Percentiles rank a stretch among this genome's conserved stretches.
Evolutionary conservation across 495 filamentous ascomycete species (phyloP).

Genomic region (Tetracladium marchalianum): DNA sequence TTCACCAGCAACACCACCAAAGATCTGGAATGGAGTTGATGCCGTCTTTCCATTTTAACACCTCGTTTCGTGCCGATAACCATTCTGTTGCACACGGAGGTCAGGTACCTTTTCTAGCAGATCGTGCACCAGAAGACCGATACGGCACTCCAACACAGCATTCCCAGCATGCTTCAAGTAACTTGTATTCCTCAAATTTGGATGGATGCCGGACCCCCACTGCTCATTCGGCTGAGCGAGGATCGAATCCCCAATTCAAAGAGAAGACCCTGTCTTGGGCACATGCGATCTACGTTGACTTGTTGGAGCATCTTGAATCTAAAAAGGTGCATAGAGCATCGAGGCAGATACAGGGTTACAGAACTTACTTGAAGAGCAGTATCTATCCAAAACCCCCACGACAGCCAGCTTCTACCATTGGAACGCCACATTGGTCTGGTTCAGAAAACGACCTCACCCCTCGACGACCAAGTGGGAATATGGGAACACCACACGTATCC

Average conservation of each 20-base stretch:
- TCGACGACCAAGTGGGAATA: not conserved
- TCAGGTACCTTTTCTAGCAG: not conserved
- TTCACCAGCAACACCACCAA: not conserved
- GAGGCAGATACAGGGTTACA: conserved; percentile 29
- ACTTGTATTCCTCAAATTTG: not conserved
- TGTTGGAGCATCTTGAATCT: conserved; percentile 61
- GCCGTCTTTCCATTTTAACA: not conserved
- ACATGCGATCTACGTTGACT: conserved; percentile 78
- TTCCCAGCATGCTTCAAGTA: not conserved
- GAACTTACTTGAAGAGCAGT: conserved; percentile 37
- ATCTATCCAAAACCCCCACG: conserved; percentile 58
- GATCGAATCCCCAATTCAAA: conserved; percentile 46
- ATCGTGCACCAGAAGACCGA: not conserved
- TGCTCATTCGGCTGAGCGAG: conserved; percentile 6
- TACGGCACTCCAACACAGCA: not conserved
- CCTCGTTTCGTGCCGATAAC: not conserved
- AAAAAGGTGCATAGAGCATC: conserved; percentile 37
- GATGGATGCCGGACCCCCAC: conserved; percentile 11
- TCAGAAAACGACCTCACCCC: not conserved
- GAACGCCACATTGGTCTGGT: conserved; percentile 5
- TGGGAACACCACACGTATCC: not conserved
- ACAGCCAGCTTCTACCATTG: conserved; percentile 28
- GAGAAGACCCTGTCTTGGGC: conserved; percentile 80
- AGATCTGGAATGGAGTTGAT: not conserved
- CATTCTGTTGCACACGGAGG: not conserved